Evolutionary conservation across 176 grass and related monocot genomes (phyloP), one percentile per base, ranked within the genome.

Genomic region (Carex kokanica): DNA sequence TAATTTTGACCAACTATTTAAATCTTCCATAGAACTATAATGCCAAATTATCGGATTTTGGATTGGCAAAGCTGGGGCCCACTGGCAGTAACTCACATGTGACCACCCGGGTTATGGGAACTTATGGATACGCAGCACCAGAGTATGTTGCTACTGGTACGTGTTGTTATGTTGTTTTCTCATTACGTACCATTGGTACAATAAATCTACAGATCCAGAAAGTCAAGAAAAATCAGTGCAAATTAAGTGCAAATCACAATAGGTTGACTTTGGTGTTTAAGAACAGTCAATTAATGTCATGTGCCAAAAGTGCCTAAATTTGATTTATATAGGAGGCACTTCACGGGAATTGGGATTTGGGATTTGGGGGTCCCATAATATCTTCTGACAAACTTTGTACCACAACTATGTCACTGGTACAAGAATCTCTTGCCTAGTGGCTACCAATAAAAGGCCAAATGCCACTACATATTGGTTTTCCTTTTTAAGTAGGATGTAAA

Each of bases 81-180:
- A 92, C 86, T 1, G 92, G 89, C n/a, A 92, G 88, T 83, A 86
- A 97, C 38, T 94, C 92, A 1, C 94, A 97, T 58, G 89, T 97
- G 83, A 94, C 94, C 1, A 97, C 94, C 1, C 90, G 94, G 83
- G 85, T 97, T 31, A 94, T 97, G 94, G 94, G 94, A 15, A 97
- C 94, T 54, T 85, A 90, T n/a, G 94, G 94, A 12, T 97, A 97
- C 59, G 94, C 92, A 41, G 94, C 94, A 67, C 94, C 94, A 0
- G 94, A 97, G 74, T 97, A 97, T 83, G 88, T 97, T 15, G 90
- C 92, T 17, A 97, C 94, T 24, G 94, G 94, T 97, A 94, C 54
- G 94, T 86, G n/a, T 55, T 21, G 21, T 65, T 55, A 45, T 75
- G 11, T 67, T 2, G 27, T 51, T 72, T n/a, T 66, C 4, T 53